Conservation (phyloP, 2,329 filamentous ascomycete genomes). For the Pyrenophora teres region DNA sequence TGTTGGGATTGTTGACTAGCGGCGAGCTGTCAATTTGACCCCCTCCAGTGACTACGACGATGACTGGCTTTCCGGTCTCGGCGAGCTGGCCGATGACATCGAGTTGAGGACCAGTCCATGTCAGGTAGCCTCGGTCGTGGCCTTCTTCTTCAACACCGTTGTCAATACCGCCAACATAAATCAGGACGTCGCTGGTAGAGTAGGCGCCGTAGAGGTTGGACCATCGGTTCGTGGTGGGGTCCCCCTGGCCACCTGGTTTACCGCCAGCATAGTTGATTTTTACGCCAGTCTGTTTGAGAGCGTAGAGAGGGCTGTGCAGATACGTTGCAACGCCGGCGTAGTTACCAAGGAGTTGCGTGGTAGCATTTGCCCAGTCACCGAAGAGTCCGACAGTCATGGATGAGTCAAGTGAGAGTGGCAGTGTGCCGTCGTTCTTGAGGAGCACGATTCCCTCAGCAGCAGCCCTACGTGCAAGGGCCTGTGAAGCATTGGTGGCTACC, state of each 20-base stretch:
- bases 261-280: slow-evolving; percentile 36
- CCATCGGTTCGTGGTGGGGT: slow-evolving; percentile 36
- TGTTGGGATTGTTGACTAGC: slow-evolving; percentile 53
- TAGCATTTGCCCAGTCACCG: slow-evolving; percentile 63
- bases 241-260: slow-evolving; percentile 30
- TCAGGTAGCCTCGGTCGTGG: slow-evolving; percentile 57
- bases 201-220: slow-evolving; percentile 17
- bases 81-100: slow-evolving; percentile 57
- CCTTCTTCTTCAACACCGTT: slow-evolving; percentile 58
- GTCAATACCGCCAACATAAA: slow-evolving; percentile 64
- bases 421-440: slow-evolving; percentile 57
- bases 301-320: slow-evolving; percentile 58
- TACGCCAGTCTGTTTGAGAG: slow-evolving; percentile 55
- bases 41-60: slow-evolving; percentile 61
- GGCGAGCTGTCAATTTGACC: slow-evolving; percentile 59
- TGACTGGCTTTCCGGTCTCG: slow-evolving; percentile 54
- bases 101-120: slow-evolving; percentile 60
- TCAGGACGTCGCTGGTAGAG: slow-evolving; percentile 55
- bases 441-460: slow-evolving; percentile 56
- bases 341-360: slow-evolving; percentile 62
- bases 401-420: slow-evolving; percentile 51
- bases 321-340: slow-evolving; percentile 63
- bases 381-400: slow-evolving; percentile 60
- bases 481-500: slow-evolving; percentile 60
- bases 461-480: slow-evolving; percentile 61